Conservation (phyloP, 2,329 filamentous ascomycete genomes). For the Parastagonospora avenae region DNA sequence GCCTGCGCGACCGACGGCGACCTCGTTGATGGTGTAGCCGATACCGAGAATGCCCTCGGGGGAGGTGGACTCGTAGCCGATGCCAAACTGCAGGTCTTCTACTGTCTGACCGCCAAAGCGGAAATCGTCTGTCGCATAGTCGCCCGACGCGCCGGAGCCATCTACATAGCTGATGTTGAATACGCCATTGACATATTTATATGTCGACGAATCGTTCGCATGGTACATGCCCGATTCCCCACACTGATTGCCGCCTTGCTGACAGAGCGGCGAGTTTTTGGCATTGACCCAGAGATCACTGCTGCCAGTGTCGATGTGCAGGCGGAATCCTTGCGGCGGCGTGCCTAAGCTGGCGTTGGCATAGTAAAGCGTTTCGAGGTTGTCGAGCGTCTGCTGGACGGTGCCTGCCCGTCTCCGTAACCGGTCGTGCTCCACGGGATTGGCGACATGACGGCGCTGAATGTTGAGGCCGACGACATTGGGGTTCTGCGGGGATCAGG, state of each 20-base stretch:
- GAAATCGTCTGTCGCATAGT: constrained; percentile 80
- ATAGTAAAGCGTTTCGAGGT: constrained; percentile 65
- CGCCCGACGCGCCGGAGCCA: constrained; percentile 74
- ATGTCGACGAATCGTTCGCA: constrained; percentile 75
- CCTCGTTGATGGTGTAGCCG: constrained; percentile 81
- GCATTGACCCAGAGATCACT: constrained; percentile 72
- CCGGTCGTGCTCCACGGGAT: constrained; percentile 55
- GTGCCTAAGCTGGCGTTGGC: constrained; percentile 64
- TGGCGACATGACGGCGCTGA: constrained; percentile 52
- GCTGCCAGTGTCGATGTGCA: constrained; percentile 67
- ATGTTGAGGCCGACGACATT: constrained; percentile 58
- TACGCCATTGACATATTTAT: constrained; percentile 70
- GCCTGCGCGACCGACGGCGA: constrained; percentile 65
- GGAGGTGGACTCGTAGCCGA: constrained; percentile 68
- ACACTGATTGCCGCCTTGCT: constrained; percentile 58
- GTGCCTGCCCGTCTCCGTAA: constrained; percentile 50
- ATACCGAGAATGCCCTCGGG: constrained; percentile 80
- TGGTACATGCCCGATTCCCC: constrained; percentile 68
- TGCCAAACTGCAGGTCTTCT: constrained; percentile 69
- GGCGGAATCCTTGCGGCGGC: constrained; percentile 58
- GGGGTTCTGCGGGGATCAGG: constrained; percentile 43
- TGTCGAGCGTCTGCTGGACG: constrained; percentile 57
- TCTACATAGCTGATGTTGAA: constrained; percentile 93
- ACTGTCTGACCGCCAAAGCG: constrained; percentile 62
- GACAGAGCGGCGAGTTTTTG: constrained; percentile 65